These are phyloP conservation scores for Clonostachys rhizophaga DNA, from an alignment of 2,329 filamentous ascomycete species.

Conservation along the genomic window DNA sequence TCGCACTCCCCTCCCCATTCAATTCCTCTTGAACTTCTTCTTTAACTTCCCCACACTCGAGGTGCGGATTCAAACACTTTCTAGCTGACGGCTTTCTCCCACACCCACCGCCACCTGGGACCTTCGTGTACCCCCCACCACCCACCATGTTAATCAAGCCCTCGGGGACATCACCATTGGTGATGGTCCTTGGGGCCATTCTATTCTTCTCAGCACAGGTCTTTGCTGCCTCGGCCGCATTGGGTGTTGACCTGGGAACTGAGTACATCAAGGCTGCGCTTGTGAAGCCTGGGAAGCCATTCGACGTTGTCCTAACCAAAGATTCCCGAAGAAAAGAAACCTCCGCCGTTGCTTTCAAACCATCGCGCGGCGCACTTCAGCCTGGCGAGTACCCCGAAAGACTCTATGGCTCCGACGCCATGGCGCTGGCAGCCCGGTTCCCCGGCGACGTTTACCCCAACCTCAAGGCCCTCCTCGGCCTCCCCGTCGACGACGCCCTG, in stretches of 20 bases:
- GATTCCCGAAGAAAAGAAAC: conserved; percentile 95
- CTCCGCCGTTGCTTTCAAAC: conserved; percentile 91
- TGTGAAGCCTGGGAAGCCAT: conserved; percentile 93
- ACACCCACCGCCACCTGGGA: too few species aligned
- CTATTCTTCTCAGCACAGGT: conserved; percentile 35
- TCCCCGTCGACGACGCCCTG: conserved; percentile 54
- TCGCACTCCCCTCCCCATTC: background rate
- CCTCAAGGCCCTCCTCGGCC: conserved; percentile 83
- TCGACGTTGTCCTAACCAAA: conserved; percentile 97
- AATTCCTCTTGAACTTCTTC: background rate
- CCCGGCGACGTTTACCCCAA: conserved; percentile 94
- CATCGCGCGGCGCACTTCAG: conserved; percentile 51
- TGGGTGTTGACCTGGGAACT: conserved; percentile 91
- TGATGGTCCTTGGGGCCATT: conserved; percentile 28
- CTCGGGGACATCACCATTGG: conserved; percentile 25
- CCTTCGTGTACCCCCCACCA: background rate
- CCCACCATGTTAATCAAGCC: conserved; percentile 23
- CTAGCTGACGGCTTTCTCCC: too few species aligned
- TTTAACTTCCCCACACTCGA: background rate
- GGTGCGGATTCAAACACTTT: too few species aligned
- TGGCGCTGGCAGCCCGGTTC: conserved; percentile 81
- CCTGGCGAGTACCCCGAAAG: conserved; percentile 76
- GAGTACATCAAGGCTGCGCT: conserved; percentile 95
- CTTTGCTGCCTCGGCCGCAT: conserved; percentile 63
- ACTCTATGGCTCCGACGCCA: conserved; percentile 85